Evolutionary conservation across 2,329 filamentous ascomycete genomes (phyloP), one percentile per base, ranked within the genome.

Genomic region (Neurospora crassa): DNA sequence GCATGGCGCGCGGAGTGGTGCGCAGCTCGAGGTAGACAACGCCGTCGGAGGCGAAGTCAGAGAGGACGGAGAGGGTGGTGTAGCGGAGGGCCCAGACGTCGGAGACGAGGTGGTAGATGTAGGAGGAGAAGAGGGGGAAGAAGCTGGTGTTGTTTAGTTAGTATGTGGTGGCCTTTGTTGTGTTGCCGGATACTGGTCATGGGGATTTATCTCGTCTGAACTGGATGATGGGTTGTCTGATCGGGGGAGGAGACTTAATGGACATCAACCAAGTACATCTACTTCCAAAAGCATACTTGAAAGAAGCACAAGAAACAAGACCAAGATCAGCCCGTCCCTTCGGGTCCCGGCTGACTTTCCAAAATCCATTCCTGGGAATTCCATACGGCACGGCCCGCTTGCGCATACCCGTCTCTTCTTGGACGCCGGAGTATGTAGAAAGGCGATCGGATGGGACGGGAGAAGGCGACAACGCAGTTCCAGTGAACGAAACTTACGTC

Each of bases 21-120:
- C 93, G 89, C 34, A 96, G 86, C 79, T 96, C 93, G 14, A 94
- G 85, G 78, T 96, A 95, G 71, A 87, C 84, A 18, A 95, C 90
- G 43, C 91, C 91, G 77, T 96, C 92, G 37, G 80, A 79, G 69
- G 86, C 83, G 77, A 96, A 96, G 76, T 89, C 86, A 24, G 82
- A 73, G 7, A 93, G 84, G 67, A 94, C 91, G 5, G 87, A 85
- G 59, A 81, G 82, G 1, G 92, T 93, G 37, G 91, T 88, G 75
- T 87, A 85, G 53, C 81, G 82, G 68, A 93, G 81, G 74, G 88
- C 88, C 3, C 83, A 79, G 12, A 84, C 80, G 76, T 91, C 88
- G 76, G 88, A 88, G 80, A 91, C 86, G 43, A 96, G 88, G 72
- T 87, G 85, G 81, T 96, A 95, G 75, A 94, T 95, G 79, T 93